phyloP scores from a whole-genome alignment of 169 alveolate species.

The Perkinsus olseni region DNA sequence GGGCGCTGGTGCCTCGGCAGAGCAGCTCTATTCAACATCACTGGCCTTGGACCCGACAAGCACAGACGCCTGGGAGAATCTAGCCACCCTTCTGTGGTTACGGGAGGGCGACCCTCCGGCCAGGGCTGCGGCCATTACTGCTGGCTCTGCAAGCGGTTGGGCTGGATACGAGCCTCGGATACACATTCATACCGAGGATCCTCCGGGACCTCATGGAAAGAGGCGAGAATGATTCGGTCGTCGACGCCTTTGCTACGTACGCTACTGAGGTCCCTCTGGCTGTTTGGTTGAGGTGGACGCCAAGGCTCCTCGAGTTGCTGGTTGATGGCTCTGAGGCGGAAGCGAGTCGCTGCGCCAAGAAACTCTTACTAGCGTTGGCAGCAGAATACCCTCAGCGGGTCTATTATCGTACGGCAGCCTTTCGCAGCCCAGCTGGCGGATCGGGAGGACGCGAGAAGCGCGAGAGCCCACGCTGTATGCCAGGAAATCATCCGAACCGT shows the following conservation, averaged over 20 bases:
- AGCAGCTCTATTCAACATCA: neutral
- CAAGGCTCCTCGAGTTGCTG: neutral
- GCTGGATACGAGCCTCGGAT: neutral
- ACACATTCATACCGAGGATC: neutral
- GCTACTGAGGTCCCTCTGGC: neutral
- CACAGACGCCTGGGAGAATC: neutral
- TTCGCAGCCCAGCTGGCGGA: neutral
- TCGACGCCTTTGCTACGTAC: neutral
- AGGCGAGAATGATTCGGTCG: neutral
- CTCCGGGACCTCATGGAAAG: neutral
- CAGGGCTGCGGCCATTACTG: neutral
- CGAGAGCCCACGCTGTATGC: neutral
- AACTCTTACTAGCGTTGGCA: neutral
- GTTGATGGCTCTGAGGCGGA: neutral
- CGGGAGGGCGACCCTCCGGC: neutral
- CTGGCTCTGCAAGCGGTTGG: neutral
- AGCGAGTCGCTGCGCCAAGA: neutral
- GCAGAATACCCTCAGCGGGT: neutral
- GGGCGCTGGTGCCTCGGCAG: neutral
- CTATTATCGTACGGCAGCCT: neutral
- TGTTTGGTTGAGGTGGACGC: neutral
- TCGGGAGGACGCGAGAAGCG: neutral
- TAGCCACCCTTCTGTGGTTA: neutral
- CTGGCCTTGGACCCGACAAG: neutral
- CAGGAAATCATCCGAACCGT: neutral